These are phyloP conservation scores for Saksenaea vasiformis DNA, from an alignment of 371 early-diverging fungal genomes.

Conservation along the genomic window DNA sequence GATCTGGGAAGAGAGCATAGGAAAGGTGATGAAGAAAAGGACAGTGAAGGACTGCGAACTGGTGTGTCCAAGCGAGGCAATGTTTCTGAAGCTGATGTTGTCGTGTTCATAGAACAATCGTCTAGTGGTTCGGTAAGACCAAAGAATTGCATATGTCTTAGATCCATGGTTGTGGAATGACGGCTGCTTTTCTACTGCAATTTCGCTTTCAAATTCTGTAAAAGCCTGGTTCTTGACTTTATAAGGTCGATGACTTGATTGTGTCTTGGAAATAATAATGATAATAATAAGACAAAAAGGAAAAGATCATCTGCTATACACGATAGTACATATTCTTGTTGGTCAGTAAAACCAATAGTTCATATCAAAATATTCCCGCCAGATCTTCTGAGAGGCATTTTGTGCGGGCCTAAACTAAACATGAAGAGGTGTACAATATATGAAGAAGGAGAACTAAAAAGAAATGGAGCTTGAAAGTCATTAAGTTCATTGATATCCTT, in stretches of 20 bases:
- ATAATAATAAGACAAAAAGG: not conserved
- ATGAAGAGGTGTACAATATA: not conserved
- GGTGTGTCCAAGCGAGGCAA: not conserved
- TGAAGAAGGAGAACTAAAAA: not conserved
- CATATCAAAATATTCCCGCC: constrained; percentile 3
- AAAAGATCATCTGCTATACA: not conserved
- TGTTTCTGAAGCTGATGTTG: not conserved
- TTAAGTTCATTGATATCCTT: not conserved
- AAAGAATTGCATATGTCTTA: not conserved
- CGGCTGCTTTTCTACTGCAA: not conserved
- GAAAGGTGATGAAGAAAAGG: not conserved
- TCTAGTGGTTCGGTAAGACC: not conserved
- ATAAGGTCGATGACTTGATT: not conserved
- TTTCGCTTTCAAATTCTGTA: constrained; percentile 3
- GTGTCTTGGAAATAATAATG: not conserved
- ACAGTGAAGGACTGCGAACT: not conserved
- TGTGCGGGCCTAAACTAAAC: not conserved
- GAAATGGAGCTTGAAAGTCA: not conserved
- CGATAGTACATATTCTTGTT: not conserved
- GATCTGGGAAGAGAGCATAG: not conserved
- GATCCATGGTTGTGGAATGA: not conserved
- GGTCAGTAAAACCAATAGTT: not conserved
- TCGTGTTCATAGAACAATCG: not conserved
- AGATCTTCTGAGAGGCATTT: not conserved
- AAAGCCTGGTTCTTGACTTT: not conserved